Base-by-base conservation (phyloP, 2,329 filamentous ascomycete species). In the Tetracladium maxilliforme region DNA sequence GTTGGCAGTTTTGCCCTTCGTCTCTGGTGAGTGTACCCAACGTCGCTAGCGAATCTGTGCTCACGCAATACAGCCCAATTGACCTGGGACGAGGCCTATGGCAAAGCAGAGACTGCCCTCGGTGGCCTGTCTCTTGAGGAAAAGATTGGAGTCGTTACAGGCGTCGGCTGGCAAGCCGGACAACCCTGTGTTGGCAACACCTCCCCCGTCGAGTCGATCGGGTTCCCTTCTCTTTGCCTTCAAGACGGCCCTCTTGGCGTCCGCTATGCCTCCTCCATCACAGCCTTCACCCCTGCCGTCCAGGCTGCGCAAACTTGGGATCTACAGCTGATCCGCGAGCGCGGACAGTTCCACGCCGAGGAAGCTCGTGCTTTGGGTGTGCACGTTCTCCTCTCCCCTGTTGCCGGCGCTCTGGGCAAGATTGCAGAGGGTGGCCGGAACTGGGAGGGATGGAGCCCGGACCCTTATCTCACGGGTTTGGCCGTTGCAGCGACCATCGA, bases 231-330 rank as follows among this genome's bases (percentile, higher is more conserved):
- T 23, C 54, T 87, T 16, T 90, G 80, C 48, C 54, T 90, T 15
- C 80, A 90, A 41, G 82, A 92, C 41, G 79, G 80, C 0, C 82
- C 83, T 0, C 54, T 86, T 4, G 82, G 82, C 3, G 55, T 92
- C 14, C 66, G 82, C 10, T 83, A 70, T 43, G 69, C 66, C 15
- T 68, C 75, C 26, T 67, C 73, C 38, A 68, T 70, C 25, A 84
- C 76, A 8, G 77, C 80, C 0, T 90, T 86, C 43, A 78, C 82
- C 0, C 79, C 82, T 1, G 81, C 78, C 2, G 69, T 92, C 26
- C 81, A 79, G 4, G 73, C 77, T 0, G 82, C 77, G 1, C 67
- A 78, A 2, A 90, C 80, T 0, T 92, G 80, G 78, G 82, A 84
- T 43, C 64, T 70, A 22, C 63, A 72, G 3, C 54, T 90, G 24